Evolutionary conservation across 345 rosid genomes (phyloP).

Genomic region (Physaria fendleri): DNA sequence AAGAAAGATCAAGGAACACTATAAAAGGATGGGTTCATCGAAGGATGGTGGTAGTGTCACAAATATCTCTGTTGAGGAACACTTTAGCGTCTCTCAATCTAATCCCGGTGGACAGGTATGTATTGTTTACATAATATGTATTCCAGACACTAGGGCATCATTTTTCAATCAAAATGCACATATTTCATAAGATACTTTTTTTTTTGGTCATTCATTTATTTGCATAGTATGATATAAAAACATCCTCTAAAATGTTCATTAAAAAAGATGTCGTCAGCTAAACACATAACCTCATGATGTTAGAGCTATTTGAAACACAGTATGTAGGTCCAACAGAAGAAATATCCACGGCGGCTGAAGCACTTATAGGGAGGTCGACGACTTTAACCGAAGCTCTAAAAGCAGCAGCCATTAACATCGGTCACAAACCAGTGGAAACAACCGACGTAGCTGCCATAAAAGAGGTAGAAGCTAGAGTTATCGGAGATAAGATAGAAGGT

Average conservation of each 20-base stretch:
- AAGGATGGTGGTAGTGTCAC: constrained; percentile 1
- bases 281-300: not conserved
- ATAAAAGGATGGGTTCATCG: constrained; percentile 5
- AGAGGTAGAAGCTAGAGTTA: constrained; percentile 19
- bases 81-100: constrained; percentile 15
- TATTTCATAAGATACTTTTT: no score
- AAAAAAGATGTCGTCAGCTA: no score
- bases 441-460: constrained; percentile 26
- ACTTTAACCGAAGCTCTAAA: constrained; percentile 27
- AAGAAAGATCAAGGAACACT: not conserved
- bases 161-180: no score
- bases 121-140: not conserved
- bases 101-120: constrained; percentile 18
- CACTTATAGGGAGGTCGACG: constrained; percentile 26
- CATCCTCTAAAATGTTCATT: no score
- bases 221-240: not conserved
- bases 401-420: constrained; percentile 20
- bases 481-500: not conserved
- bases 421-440: constrained; percentile 19
- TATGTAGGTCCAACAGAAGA: constrained; percentile 13
- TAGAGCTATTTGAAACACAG: not conserved
- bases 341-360: constrained; percentile 17
- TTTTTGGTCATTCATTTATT: not conserved
- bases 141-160: not conserved
- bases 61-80: constrained; percentile 15